Evolutionary conservation across 2,329 filamentous ascomycete species (phyloP), one percentile per base, ranked within the genome.

Genomic region (Calonectria pauciramosa): DNA sequence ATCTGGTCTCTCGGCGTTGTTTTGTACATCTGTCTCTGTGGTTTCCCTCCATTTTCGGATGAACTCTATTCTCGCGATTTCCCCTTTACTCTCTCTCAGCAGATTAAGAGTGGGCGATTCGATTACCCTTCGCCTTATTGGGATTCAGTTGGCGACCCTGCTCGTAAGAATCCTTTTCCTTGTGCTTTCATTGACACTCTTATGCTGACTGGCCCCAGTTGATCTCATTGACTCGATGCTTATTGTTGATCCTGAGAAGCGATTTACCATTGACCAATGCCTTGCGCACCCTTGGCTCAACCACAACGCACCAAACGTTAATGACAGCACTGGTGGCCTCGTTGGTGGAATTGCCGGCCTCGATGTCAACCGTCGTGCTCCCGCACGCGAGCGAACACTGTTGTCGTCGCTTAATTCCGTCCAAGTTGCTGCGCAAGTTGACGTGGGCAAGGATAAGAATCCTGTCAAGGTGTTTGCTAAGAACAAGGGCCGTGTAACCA

Each of bases 1-100:
- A 90, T 99, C 52, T 99, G 97, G 97, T 98, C 96, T 1, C 90
- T 99, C 0, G 97, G 97, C n/a, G 97, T 99, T 4, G 96, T 99
- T 4, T 89, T 99, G 30, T 99, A 99, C 86, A 99, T 99, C 80
- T 98, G 96, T 83, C 90, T 99, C 7, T 99, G 97, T 83, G 97
- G 97, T 44, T 99, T 99, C 82, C 97, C 96, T 6, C 97, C 97
- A 0, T 99, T 99, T 86, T 98, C 95, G 0, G 97, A 99, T 81
- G 97, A 99, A 85, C 91, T 99, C 0, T 95, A 93, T 85, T 93
- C 92, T 1, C 86, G 86, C 44, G 93, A 98, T 56, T 97, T 96
- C 78, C 97, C 97, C 2, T 98, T 95, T 83, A 95, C 91, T 0
- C 89, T 99, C 56, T 94, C 94, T 98, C 86, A 98, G 78, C 96